Evolutionary conservation across 306 rosid genomes (phyloP).

Genomic region (Datisca glomerata): DNA sequence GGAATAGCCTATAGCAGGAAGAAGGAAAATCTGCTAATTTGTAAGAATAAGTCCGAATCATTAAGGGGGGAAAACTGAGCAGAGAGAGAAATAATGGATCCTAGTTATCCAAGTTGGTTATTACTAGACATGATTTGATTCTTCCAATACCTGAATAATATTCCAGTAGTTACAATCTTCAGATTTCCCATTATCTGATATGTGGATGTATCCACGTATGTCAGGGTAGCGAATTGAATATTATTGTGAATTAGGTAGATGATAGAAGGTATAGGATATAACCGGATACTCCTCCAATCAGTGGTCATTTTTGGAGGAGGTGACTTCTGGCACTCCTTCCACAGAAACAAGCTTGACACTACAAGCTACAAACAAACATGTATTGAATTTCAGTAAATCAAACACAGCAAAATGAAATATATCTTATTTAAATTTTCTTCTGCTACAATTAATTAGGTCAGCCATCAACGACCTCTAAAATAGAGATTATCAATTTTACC

Average conservation of each 20-base stretch:
- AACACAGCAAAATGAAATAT: background rate
- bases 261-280: conserved; percentile 75
- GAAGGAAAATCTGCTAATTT: conserved; percentile 6
- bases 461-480: background rate
- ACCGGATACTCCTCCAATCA: conserved; percentile 57
- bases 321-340: conserved; percentile 56
- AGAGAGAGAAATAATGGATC: background rate
- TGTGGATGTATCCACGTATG: conserved; percentile 85
- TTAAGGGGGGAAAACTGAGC: no score
- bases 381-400: conserved; percentile 7
- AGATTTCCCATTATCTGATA: conserved; percentile 97
- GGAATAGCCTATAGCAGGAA: conserved; percentile 43
- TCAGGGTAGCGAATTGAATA: conserved; percentile 85
- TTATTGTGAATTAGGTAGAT: conserved; percentile 77
- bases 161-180: conserved; percentile 86
- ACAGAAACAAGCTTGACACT: conserved; percentile 67
- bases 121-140: background rate
- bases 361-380: conserved; percentile 36
- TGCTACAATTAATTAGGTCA: background rate
- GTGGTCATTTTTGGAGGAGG: conserved; percentile 73
- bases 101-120: background rate
- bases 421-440: background rate
- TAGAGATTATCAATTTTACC: no score
- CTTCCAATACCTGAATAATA: conserved; percentile 57
- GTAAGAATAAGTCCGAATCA: conserved; percentile 4